Base-by-base conservation (phyloP, 2,329 filamentous ascomycete genomes). In the Paraphoma chrysanthemicola region DNA sequence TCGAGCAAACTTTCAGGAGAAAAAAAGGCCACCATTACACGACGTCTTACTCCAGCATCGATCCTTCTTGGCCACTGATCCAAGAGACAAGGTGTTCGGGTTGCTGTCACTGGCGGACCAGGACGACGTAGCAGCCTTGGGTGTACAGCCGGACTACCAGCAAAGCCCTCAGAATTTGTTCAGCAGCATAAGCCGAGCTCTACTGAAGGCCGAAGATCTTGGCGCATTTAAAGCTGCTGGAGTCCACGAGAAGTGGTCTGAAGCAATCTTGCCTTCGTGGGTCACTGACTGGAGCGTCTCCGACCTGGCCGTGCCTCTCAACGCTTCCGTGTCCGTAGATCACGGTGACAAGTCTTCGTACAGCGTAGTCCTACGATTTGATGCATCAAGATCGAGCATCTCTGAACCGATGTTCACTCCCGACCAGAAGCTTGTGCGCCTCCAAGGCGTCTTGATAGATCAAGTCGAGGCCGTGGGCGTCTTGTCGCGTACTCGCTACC, bases 31-130 rank as follows among this genome's bases (percentile, higher is more conserved):
- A n/a, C 17, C 46, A 2, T 44, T 63, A 10, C 51, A 58, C 23
- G 33, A 56, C 6, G 46, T 55, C 7, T 38, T 62, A 6, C 38
- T 62, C 14, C 48, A 36, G 6, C 53, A 54, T 47, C 56, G 59
- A 14, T 54, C 58, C 1, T 57, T 55, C 14, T 30, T 53, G 16
- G 64, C 62, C 6, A 60, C 58, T 8, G 50, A 64, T 49, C 18
- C 52, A 2, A 52, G 52, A 28, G 60, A 66, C 47, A 66, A 64
- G 31, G 50, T 64, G 8, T 66, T 64, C 43, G 63, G 52, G 12
- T 43, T 64, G 1, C 44, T 63, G 4, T 56, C 56, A 4, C 46
- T 62, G 41, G 58, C 54, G 6, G 46, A 54, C 23, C 28, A 44
- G 12, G 41, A 48, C 11, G 36, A 53, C 29, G 46, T 53, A 1